Evolutionary conservation across 148 eudicot species (phyloP).

Genomic region (Chenopodium suecicum): DNA sequence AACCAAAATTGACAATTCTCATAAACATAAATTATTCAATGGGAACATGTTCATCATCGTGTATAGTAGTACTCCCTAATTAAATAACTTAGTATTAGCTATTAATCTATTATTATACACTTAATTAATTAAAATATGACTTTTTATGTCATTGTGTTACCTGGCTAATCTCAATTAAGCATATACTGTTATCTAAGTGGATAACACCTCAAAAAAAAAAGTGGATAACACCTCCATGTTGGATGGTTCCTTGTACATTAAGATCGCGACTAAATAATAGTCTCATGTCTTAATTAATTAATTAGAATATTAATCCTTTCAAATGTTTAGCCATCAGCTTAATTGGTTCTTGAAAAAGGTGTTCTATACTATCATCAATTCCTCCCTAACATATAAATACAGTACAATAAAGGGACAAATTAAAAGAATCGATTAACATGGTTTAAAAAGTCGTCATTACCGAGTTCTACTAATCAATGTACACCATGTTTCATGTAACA

Average conservation of each 20-base stretch:
- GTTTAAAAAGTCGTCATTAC: too few species aligned
- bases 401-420: too few species aligned
- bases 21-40: background rate
- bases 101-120: too few species aligned
- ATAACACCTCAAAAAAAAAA: background rate
- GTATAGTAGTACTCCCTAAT: background rate
- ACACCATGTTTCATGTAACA: too few species aligned
- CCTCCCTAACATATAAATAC: too few species aligned
- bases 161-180: background rate
- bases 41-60: background rate
- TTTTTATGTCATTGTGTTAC: background rate
- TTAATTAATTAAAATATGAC: background rate
- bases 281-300: background rate
- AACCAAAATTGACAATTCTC: background rate
- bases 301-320: background rate
- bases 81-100: background rate
- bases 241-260: background rate
- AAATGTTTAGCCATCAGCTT: background rate
- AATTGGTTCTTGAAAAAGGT: background rate
- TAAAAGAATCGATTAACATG: too few species aligned
- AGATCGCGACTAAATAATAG: background rate
- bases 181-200: background rate
- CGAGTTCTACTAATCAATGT: too few species aligned
- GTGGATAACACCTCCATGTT: background rate
- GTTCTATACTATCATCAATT: too few species aligned